phyloP scores from a whole-genome alignment of 345 rosid species.

The Populus alba region DNA sequence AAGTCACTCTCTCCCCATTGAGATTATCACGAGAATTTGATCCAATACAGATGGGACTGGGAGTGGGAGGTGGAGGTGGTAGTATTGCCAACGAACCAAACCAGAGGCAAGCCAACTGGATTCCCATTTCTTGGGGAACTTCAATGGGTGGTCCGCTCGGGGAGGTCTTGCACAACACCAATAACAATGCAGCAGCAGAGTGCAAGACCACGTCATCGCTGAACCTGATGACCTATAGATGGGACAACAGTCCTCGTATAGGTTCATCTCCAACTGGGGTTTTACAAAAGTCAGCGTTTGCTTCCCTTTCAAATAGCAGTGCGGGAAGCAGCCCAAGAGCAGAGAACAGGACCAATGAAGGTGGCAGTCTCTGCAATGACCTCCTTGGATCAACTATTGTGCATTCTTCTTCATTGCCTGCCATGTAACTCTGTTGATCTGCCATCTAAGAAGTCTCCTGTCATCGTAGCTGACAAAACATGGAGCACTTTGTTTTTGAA shows the following conservation, averaged over 20 bases:
- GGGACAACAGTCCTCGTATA: slow-evolving; percentile 50
- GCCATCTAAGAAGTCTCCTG: not conserved
- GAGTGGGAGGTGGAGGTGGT: slow-evolving; percentile 53
- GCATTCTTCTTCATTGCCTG: slow-evolving; percentile 32
- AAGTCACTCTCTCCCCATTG: slow-evolving; percentile 38
- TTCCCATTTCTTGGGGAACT: slow-evolving; percentile 56
- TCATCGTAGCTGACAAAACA: not conserved
- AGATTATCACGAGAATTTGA: slow-evolving; percentile 44
- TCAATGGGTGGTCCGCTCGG: slow-evolving; percentile 77
- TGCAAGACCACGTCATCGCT: slow-evolving; percentile 45
- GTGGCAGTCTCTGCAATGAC: slow-evolving; percentile 31
- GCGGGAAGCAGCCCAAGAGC: slow-evolving; percentile 74
- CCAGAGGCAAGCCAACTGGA: slow-evolving; percentile 51
- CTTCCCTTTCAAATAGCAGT: slow-evolving; percentile 76
- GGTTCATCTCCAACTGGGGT: slow-evolving; percentile 79
- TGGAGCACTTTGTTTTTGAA: not conserved
- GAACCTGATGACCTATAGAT: slow-evolving; percentile 48
- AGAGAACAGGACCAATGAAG: slow-evolving; percentile 36
- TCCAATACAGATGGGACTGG: slow-evolving; percentile 53
- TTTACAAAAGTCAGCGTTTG: slow-evolving; percentile 64
- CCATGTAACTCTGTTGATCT: slow-evolving; percentile 11
- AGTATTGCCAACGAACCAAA: slow-evolving; percentile 28
- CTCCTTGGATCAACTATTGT: slow-evolving; percentile 28
- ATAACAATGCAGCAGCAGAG: slow-evolving; percentile 31
- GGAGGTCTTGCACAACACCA: slow-evolving; percentile 56